Evolutionary conservation across 2,329 filamentous ascomycete genomes (phyloP), one percentile per base, ranked within the genome.

Genomic region (Exophiala viscosa): DNA sequence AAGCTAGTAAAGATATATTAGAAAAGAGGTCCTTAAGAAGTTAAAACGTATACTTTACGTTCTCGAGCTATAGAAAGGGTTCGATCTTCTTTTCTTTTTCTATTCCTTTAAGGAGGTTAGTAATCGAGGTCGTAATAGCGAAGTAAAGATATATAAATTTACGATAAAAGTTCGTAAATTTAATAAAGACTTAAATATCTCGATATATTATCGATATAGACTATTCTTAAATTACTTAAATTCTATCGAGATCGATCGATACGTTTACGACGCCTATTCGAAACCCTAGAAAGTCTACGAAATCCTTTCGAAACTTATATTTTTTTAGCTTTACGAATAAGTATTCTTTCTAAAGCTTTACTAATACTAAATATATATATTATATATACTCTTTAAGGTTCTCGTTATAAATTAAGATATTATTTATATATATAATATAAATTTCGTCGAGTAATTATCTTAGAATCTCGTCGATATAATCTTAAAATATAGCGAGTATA

Each of bases 361-460:
- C 15, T 15, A 52, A 41, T 1, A 61, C 41, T 13, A n/a, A 39
- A 8, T 49, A 23, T 17, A 62, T 49, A 48, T 62, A 38, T 14
- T 46, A 23, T 2, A 52, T 51, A 57, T 63, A 48, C 36, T 59
- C 39, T 3, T 60, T 31, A 9, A 48, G 17, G 9, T 5, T 52
- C 10, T 55, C 36, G 32, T 18, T 64, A 42, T 60, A 70, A 32
- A 70, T 65, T 8, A 69, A 43, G 38, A 69, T 68, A 58, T 69
- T 44, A 34, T 63, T 44, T 5, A 61, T 9, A 40, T 62, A 63
- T 1, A 43, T 45, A 6, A 60, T 45, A 14, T 44, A 52, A 42
- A 55, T 52, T 1, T 8, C 7, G 36, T 60, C 40, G 0, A 58
- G 59, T 23, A 60, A 42, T n/a, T 34, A 46, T 60, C 49, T 42